These are phyloP conservation scores for Rhodotorula sp. DNA, from an alignment of 1,284 basidiomycete species.

Conservation along the genomic window DNA sequence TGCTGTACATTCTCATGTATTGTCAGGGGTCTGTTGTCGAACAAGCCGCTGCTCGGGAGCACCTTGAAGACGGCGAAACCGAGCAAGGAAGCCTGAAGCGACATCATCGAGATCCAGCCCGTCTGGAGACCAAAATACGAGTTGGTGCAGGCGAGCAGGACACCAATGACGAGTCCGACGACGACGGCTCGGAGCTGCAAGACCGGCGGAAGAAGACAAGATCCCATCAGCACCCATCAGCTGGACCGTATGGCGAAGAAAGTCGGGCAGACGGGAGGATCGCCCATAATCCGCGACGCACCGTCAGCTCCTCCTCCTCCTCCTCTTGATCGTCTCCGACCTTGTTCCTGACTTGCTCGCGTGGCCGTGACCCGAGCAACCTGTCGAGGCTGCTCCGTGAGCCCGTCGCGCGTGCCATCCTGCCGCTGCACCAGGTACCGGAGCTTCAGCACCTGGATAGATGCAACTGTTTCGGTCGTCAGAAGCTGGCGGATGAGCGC, in stretches of 20 bases:
- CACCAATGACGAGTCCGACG: constrained; percentile 66
- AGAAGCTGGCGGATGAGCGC: too few species aligned
- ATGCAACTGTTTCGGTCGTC: too few species aligned
- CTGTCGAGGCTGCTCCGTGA: neutral
- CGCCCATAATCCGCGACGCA: neutral
- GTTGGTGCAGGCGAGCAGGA: constrained; percentile 55
- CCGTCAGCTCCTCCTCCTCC: constrained; percentile 4
- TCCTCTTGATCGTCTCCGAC: neutral
- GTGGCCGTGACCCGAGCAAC: neutral
- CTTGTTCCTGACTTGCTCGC: neutral
- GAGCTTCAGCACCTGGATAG: too few species aligned
- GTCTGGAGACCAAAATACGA: constrained; percentile 28
- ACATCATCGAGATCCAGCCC: constrained; percentile 67
- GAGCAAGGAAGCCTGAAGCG: constrained; percentile 63
- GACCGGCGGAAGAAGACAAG: too few species aligned
- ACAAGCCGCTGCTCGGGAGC: constrained; percentile 57
- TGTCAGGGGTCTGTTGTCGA: constrained; percentile 59
- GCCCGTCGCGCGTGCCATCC: neutral
- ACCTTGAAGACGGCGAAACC: constrained; percentile 79
- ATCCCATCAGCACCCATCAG: too few species aligned
- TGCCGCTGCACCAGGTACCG: too few species aligned
- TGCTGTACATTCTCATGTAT: constrained; percentile 71
- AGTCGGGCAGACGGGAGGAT: neutral
- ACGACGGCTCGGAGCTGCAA: constrained; percentile 54
- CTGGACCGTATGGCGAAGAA: too few species aligned